A percentile compares a stretch with the other conserved stretches of the same genome.
Conservation (phyloP, 129 eudicot genomes). For the Rutidosis leptorrhynchoides region DNA sequence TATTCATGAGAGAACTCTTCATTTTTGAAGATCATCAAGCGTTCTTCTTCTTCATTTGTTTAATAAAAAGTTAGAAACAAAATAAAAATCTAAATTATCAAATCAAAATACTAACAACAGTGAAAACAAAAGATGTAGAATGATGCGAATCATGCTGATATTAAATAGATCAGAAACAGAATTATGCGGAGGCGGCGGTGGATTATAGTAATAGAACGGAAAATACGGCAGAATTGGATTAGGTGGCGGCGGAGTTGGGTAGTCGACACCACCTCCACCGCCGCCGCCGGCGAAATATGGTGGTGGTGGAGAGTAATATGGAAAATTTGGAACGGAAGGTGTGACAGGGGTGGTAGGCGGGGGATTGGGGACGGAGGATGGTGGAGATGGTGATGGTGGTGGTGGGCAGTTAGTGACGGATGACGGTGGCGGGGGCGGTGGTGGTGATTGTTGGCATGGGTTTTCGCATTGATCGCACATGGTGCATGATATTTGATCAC, state of each 20-base stretch:
- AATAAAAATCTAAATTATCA: not conserved
- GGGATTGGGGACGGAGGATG: slow-evolving; percentile 9
- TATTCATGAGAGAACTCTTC: slow-evolving; percentile 9
- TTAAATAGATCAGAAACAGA: slow-evolving; percentile 24
- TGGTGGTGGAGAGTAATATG: slow-evolving; percentile 43
- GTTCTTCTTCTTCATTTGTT: slow-evolving; percentile 20
- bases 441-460: slow-evolving; percentile 81
- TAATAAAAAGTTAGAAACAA: slow-evolving; percentile 7
- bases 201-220: slow-evolving; percentile 58
- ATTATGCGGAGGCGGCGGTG: slow-evolving; percentile 35
- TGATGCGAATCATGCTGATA: slow-evolving; percentile 2
- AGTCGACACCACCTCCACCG: slow-evolving; percentile 18
- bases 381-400: slow-evolving; percentile 43
- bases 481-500: slow-evolving; percentile 58
- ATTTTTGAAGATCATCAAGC: not conserved
- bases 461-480: slow-evolving; percentile 73
- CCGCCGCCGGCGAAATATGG: slow-evolving; percentile 16
- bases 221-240: slow-evolving; percentile 68
- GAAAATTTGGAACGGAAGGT: slow-evolving; percentile 32
- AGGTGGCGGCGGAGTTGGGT: slow-evolving; percentile 58
- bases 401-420: slow-evolving; percentile 44
- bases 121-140: slow-evolving; percentile 13
- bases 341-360: slow-evolving; percentile 31
- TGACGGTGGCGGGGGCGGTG: slow-evolving; percentile 28
- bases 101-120: not conserved